Evolutionary conservation across 108 stramenopile species (phyloP).

Genomic region (Schizochytrium sp.): DNA sequence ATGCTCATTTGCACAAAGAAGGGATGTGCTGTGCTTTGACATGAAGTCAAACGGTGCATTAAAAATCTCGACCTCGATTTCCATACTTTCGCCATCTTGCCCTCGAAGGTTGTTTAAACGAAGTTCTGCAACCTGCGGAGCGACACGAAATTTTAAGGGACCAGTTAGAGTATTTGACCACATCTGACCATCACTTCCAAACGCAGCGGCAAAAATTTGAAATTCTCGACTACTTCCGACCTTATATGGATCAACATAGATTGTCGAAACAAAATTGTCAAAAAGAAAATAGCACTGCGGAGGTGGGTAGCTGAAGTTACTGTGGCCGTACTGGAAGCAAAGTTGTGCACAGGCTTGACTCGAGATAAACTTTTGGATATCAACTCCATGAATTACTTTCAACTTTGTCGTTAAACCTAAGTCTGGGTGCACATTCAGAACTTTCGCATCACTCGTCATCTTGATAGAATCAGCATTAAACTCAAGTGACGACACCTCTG

Average conservation of each 20-base stretch:
- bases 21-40: not conserved
- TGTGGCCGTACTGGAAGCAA: not conserved
- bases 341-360: not conserved
- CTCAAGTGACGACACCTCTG: too few species aligned
- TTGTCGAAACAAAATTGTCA: not conserved
- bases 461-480: not conserved
- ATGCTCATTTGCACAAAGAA: not conserved
- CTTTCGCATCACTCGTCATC: not conserved
- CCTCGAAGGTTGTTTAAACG: not conserved
- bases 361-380: not conserved
- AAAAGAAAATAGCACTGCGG: not conserved
- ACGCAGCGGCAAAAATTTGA: not conserved
- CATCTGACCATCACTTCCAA: not conserved
- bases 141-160: not conserved
- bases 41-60: not conserved
- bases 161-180: not conserved
- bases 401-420: not conserved
- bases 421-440: not conserved
- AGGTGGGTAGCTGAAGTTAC: not conserved
- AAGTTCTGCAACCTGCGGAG: not conserved
- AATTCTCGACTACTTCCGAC: not conserved
- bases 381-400: not conserved
- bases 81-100: not conserved
- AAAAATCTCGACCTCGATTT: not conserved
- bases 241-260: not conserved